Evolutionary conservation across 768 basidiomycete genomes (phyloP), one percentile per base, ranked within the genome.

Genomic region (Dioszegia crocea): DNA sequence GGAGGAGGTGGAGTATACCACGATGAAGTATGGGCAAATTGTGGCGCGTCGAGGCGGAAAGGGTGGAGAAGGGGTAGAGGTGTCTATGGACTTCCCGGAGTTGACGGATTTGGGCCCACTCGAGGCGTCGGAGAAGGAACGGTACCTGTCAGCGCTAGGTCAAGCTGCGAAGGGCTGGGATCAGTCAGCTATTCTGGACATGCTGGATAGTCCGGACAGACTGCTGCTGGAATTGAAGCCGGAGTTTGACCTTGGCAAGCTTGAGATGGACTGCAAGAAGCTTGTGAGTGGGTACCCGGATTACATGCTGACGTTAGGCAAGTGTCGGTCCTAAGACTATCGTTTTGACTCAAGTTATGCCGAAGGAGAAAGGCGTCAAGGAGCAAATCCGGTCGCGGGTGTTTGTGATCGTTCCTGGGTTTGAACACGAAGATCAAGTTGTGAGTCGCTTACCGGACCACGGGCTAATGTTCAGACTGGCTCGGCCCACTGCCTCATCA

Each of bases 61-160:
- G 24, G 49, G 38, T 3, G 49, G 49, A 14, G 12, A n/a, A 23
- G 51, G 48, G 14, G 39, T 30, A 19, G 45, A 38, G 12, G 59
- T 64, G 17, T 39, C 43, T 9, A 45, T 64, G 23, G 59, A 64
- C 36, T 64, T 64, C 24, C 63, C 63, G 23, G 49, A 57, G 27
- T 12, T 64, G 2, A 39, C 29, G 12, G 63, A 36, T 6, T 38
- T 64, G 9, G 14, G 27, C 10, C 16, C 23, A 1, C n/a, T 64
- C 33, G 11, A 30, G 41, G 9, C 10, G 11, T 4, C 27, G 2
- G n/a, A 51, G 30, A 30, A 23, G 19, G 17, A 33, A 11, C 24
- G 36, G 47, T n/a, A 48, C n/a, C n/a, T 49, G 5, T 21, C n/a
- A 8, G 36, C 33, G 21, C n/a, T 61, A 6, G 38, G 45, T 2